phyloP scores from a whole-genome alignment of 164 flowering plant species.

The Umbilicus rupestris region DNA sequence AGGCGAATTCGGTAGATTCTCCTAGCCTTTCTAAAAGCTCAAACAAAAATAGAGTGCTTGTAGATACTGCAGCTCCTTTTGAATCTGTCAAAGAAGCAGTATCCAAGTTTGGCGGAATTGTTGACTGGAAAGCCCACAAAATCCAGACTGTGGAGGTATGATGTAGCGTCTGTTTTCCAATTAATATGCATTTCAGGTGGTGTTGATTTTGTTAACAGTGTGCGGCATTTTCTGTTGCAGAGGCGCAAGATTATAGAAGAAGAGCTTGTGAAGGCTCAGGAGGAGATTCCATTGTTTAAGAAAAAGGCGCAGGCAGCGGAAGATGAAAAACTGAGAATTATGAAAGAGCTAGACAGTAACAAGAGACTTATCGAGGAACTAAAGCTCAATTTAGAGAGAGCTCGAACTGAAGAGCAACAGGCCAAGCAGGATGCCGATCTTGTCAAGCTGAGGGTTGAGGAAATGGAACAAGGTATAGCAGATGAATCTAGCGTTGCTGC shows the following conservation, averaged over 20 bases:
- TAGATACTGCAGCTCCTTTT: conserved; percentile 85
- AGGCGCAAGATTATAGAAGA: conserved; percentile 50
- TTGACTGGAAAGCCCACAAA: conserved; percentile 91
- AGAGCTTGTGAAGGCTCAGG: conserved; percentile 67
- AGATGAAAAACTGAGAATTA: neutral
- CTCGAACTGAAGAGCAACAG: conserved; percentile 75
- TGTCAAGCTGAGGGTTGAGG: conserved; percentile 63
- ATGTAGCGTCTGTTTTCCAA: neutral
- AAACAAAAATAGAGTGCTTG: conserved; percentile 27
- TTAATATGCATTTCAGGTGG: neutral
- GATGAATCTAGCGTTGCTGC: conserved; percentile 82
- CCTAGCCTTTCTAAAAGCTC: conserved; percentile 16
- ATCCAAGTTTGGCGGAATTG: conserved; percentile 84
- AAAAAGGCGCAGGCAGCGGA: conserved; percentile 43
- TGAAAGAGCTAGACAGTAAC: conserved; percentile 63
- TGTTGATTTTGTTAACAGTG: neutral
- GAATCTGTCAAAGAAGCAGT: conserved; percentile 92
- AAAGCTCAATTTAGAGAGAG: conserved; percentile 69
- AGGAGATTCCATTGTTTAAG: conserved; percentile 58
- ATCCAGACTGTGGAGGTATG: conserved; percentile 70
- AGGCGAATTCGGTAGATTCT: conserved; percentile 13
- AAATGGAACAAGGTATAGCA: conserved; percentile 77
- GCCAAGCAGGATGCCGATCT: conserved; percentile 85
- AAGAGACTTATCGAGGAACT: conserved; percentile 72
- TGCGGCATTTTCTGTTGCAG: conserved; percentile 23